These are phyloP conservation scores for Citrus maxima DNA, from an alignment of 345 rosid species.

Conservation along the genomic window DNA sequence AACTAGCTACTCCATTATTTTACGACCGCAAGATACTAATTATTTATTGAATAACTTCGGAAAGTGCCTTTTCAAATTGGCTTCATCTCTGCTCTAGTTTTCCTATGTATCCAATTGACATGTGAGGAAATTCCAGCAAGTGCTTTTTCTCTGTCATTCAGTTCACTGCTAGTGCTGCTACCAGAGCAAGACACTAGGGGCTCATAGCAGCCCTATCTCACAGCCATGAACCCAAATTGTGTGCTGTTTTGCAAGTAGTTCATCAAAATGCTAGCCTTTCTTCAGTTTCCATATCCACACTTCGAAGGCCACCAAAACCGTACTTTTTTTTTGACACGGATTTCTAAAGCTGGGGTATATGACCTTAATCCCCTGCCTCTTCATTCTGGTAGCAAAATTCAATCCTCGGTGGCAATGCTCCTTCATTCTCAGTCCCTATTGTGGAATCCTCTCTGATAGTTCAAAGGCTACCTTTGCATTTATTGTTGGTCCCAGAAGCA, in stretches of 20 bases:
- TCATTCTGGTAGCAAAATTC: slow-evolving; percentile 65
- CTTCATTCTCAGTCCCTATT: no score
- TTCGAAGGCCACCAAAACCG: slow-evolving; percentile 78
- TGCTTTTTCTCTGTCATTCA: slow-evolving; percentile 58
- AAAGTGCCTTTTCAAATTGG: slow-evolving; percentile 75
- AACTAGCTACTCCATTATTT: no score
- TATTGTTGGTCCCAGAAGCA: no score
- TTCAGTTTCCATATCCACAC: slow-evolving; percentile 80
- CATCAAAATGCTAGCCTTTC: slow-evolving; percentile 66
- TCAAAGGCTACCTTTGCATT: no score
- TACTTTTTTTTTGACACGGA: slow-evolving; percentile 61
- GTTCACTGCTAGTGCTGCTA: slow-evolving; percentile 84
- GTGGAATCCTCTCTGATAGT: no score
- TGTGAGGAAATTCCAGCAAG: slow-evolving; percentile 89
- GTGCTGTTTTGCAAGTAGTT: slow-evolving; percentile 63
- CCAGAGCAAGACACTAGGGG: slow-evolving; percentile 18
- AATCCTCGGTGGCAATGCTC: slow-evolving; percentile 66
- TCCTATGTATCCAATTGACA: slow-evolving; percentile 88
- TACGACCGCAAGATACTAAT: no score
- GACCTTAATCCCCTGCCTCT: slow-evolving; percentile 63
- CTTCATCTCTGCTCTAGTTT: slow-evolving; percentile 83
- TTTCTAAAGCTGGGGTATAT: slow-evolving; percentile 56
- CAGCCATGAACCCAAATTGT: slow-evolving; percentile 93
- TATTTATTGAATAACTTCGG: slow-evolving; percentile 19
- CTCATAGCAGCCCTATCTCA: slow-evolving; percentile 35